Evolutionary conservation across 1,284 basidiomycete genomes (phyloP).

Genomic region (Wolfiporia cocos): DNA sequence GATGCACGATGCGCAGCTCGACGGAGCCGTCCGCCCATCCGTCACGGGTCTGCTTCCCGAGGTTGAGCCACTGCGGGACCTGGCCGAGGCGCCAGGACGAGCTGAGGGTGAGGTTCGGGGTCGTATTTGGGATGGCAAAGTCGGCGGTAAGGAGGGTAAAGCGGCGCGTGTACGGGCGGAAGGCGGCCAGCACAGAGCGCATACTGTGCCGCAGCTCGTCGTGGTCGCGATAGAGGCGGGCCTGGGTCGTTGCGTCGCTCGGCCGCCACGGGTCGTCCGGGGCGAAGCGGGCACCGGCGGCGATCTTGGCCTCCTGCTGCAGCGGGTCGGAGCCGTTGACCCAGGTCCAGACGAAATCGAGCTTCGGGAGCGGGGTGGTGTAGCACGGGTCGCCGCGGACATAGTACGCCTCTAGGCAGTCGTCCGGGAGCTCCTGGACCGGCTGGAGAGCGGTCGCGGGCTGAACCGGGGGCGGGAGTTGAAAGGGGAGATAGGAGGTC

Average conservation of each 20-base stretch:
- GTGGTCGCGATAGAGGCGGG: conserved; percentile 23
- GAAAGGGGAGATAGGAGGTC: conserved; percentile 2
- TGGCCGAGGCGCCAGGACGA: conserved; percentile 8
- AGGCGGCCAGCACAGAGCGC: conserved; percentile 23
- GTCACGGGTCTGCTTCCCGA: background rate
- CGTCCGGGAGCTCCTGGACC: conserved; percentile 11
- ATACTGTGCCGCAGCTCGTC: conserved; percentile 26
- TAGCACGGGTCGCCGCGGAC: conserved; percentile 17
- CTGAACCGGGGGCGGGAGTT: background rate
- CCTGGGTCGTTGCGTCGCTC: conserved; percentile 13
- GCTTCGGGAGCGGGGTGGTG: conserved; percentile 11
- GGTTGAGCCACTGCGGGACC: conserved; percentile 2
- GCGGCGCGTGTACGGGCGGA: conserved; percentile 15
- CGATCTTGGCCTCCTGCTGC: conserved; percentile 14
- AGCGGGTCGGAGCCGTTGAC: conserved; percentile 25
- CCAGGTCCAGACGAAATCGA: conserved; percentile 27
- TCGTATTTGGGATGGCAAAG: conserved; percentile 15
- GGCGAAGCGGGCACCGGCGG: conserved; percentile 9
- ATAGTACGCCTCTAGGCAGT: conserved; percentile 23
- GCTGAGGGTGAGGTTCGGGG: conserved; percentile 11
- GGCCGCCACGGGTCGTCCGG: conserved; percentile 21
- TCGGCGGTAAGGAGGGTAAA: conserved; percentile 24
- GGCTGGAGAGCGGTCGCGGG: conserved; percentile 6
- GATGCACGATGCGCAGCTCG: background rate
- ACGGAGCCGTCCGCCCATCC: background rate